Evolutionary conservation across 148 eudicot genomes (phyloP), one percentile per base, ranked within the genome.

Genomic region (Bassia scoparia): DNA sequence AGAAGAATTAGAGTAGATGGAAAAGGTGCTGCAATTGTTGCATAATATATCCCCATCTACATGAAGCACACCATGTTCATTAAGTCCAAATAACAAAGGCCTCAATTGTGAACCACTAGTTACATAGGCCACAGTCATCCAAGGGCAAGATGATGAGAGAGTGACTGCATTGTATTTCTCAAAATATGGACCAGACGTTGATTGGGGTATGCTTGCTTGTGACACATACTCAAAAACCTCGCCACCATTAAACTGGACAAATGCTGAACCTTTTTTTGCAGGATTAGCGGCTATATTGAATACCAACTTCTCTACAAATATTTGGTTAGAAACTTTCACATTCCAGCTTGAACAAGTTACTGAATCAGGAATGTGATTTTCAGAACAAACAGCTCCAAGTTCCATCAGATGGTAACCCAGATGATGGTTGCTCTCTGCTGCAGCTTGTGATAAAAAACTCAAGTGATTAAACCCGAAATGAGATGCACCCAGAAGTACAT

Each of bases 281-380:
- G 87, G 88, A 78, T 91, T 85, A 41, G 85, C 73, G 64, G 79
- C 84, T 58, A 87, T 81, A 74, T 86, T 80, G 23, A 86, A 84
- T 71, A 88, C 85, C 37, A 81, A 74, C 69, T 83, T 87, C 61
- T 84, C 94, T 23, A 91, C 80, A 76, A 72, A 72, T 31, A 86
- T 50, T 70, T 85, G 83, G 76, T 74, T 82, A 26, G 80, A 67
- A 70, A 76, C 61, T 62, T 85, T 77, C 52, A 86, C 82, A 66
- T 81, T 83, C 97, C 97, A 95, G 56, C 96, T 91, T 31, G 99
- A 95, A 83, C 86, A 82, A 73, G 91, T 83, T 54, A 91, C 79
- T 43, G 79, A 78, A 75, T 84, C 93, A 26, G 83, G 92, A 73
- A 86, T 76, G 59, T 74, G 86, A 84, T 91, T 85, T 79, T 88